Evolutionary conservation across 345 rosid species (phyloP), one percentile per base, ranked within the genome.

Genomic region (Isatis tinctoria): DNA sequence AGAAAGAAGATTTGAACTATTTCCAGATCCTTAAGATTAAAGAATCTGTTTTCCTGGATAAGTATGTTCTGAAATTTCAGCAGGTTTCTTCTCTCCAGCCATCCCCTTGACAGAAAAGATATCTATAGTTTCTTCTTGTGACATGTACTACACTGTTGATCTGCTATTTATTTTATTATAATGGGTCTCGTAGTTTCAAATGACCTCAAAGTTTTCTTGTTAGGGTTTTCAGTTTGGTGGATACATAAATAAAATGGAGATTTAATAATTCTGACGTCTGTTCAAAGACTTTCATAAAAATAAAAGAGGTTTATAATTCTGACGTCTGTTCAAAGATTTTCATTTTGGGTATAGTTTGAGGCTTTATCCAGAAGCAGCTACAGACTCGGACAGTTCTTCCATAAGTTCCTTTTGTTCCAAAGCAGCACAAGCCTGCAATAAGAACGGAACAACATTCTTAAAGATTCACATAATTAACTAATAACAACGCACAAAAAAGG

Each of bases 351-450:
- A 22, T 39, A 22, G 56, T 27, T n/a, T 6, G 35, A 67, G 60
- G 67, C 41, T 76, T 80, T 73, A 89, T 75, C 76, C 72, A 26
- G 82, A 70, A 30, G 86, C 76, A 28, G 83, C 64, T 22, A 84
- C 90, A 35, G 97, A 95, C 63, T 82, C 86, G 0, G 96, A 96
- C 48, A 95, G 90, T 78, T 90, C 97, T 81, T 95, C 92, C 71
- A 91, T 78, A 27, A 88, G 87, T 70, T 91, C 97, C 88, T 83
- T 82, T 83, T 95, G 97, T 80, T 95, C 97, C 89, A 80, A 69
- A 10, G 92, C 69, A 67, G 81, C 51, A 85, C 97, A 95, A 70
- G 96, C 82, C 99, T 95, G 83, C 79, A 81, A 51, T 67, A 30
- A 76, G 48, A 67, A 49, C 10, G 13, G 44, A 36, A 22, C 9